Conservation (phyloP, 345 rosid species). For the Lepidium sativum region DNA sequence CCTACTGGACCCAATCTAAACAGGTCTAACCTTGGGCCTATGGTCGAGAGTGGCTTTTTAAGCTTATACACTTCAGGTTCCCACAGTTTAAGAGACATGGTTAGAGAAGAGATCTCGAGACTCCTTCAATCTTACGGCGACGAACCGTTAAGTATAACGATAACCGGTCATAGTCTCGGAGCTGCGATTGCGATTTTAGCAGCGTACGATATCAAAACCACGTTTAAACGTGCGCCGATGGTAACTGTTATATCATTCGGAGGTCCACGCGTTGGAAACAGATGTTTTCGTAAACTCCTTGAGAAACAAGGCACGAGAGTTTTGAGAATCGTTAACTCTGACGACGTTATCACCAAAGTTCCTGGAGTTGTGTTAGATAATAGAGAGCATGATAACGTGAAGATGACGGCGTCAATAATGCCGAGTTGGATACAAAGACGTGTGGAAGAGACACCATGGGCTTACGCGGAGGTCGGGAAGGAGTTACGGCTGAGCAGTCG, state of each 20-base stretch:
- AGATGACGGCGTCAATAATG: conserved; percentile 20
- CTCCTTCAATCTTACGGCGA: conserved; percentile 50
- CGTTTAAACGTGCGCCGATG: conserved; percentile 41
- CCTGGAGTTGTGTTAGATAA: conserved; percentile 70
- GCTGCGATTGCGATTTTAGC: conserved; percentile 80
- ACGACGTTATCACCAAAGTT: conserved; percentile 75
- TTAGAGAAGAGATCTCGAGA: conserved; percentile 50
- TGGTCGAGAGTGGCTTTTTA: conserved; percentile 90
- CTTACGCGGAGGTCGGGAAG: conserved; percentile 69
- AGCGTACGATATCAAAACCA: conserved; percentile 63
- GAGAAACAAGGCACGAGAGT: conserved; percentile 73
- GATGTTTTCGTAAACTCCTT: conserved; percentile 44
- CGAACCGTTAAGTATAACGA: conserved; percentile 71
- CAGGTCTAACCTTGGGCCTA: conserved; percentile 32
- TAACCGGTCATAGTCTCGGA: conserved; percentile 92
- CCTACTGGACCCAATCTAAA: background rate
- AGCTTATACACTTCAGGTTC: conserved; percentile 65
- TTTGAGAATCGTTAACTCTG: conserved; percentile 74
- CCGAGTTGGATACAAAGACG: conserved; percentile 55
- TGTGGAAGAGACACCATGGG: conserved; percentile 60
- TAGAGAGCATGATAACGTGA: conserved; percentile 12
- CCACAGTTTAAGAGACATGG: conserved; percentile 56
- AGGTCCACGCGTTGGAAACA: conserved; percentile 88
- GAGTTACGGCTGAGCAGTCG: conserved; percentile 66
- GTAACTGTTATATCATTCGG: conserved; percentile 90